Evolutionary conservation across 116 monocot species (phyloP).

Genomic region (Papilionanthe hybrid): DNA sequence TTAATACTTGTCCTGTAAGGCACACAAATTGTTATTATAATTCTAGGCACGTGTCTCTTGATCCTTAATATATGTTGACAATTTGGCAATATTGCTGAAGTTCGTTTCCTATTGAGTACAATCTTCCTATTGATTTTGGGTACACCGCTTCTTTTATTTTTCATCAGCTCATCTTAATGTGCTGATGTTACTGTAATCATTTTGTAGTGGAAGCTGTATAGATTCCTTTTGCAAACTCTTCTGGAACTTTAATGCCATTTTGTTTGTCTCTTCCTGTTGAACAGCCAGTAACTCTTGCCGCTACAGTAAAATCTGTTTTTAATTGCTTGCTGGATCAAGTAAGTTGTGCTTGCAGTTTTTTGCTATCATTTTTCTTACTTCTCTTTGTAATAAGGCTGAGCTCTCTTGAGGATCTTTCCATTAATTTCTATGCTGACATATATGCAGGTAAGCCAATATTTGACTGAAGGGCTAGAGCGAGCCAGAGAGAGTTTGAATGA

Average conservation of each 20-base stretch:
- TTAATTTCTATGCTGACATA: slow-evolving; percentile 11
- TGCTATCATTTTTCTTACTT: background rate
- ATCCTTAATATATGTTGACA: too few species aligned
- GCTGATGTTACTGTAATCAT: too few species aligned
- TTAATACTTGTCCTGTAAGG: too few species aligned
- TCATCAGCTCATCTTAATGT: too few species aligned
- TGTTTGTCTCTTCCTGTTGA: background rate
- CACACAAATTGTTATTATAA: too few species aligned
- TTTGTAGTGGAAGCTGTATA: too few species aligned
- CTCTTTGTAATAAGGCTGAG: background rate
- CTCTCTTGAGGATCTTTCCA: background rate
- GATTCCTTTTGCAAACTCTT: background rate
- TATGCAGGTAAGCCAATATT: slow-evolving; percentile 83
- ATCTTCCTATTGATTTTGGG: too few species aligned
- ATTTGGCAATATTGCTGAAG: too few species aligned
- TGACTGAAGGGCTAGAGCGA: slow-evolving; percentile 91
- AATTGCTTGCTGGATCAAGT: slow-evolving; percentile 99
- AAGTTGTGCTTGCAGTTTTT: slow-evolving; percentile 21
- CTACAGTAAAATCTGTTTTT: slow-evolving; percentile 79
- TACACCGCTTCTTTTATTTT: too few species aligned
- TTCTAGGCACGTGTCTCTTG: too few species aligned
- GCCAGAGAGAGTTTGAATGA: slow-evolving; percentile 95
- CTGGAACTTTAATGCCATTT: background rate
- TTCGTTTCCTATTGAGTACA: too few species aligned
- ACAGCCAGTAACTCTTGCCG: slow-evolving; percentile 78